Evolutionary conservation across 2,329 filamentous ascomycete species (phyloP).

Genomic region (Colletotrichum sp.): DNA sequence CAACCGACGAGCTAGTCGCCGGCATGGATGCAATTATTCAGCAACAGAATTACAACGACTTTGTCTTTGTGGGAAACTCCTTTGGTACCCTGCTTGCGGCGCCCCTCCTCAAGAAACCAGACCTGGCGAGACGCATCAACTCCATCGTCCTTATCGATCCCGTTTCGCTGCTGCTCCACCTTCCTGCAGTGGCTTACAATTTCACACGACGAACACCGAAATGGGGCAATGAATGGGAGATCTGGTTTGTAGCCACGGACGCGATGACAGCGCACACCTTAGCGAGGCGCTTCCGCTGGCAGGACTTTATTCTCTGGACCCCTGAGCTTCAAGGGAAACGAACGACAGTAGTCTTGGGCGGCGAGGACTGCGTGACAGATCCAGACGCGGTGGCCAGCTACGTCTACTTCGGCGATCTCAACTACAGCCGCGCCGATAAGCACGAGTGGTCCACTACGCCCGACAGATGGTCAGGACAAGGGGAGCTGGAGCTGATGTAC

Average conservation of each 20-base stretch:
- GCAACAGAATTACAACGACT: conserved; percentile 59
- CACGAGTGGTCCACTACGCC: conserved; percentile 19
- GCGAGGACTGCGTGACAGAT: conserved; percentile 26
- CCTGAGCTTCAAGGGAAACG: conserved; percentile 56
- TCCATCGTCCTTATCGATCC: conserved; percentile 60
- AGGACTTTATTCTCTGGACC: conserved; percentile 72
- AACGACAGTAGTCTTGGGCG: conserved; percentile 26
- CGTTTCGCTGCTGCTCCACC: conserved; percentile 70
- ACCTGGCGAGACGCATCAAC: conserved; percentile 47
- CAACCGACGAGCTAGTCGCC: conserved; percentile 19
- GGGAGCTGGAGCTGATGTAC: conserved; percentile 28
- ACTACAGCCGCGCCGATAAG: conserved; percentile 16
- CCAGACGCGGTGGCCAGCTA: conserved; percentile 27
- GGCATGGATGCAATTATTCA: conserved; percentile 52
- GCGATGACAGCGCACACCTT: conserved; percentile 69
- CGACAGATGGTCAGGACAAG: conserved; percentile 24
- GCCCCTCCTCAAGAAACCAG: conserved; percentile 42
- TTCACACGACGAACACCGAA: conserved; percentile 61
- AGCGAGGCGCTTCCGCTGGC: conserved; percentile 73
- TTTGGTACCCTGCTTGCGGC: conserved; percentile 68
- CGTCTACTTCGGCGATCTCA: conserved; percentile 24
- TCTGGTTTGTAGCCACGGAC: conserved; percentile 75
- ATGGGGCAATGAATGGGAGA: conserved; percentile 68
- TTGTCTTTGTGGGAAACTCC: conserved; percentile 66
- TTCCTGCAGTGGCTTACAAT: conserved; percentile 74